Evolutionary conservation across 2,329 filamentous ascomycete genomes (phyloP), one percentile per base, ranked within the genome.

Genomic region (Neospermospora avenae): DNA sequence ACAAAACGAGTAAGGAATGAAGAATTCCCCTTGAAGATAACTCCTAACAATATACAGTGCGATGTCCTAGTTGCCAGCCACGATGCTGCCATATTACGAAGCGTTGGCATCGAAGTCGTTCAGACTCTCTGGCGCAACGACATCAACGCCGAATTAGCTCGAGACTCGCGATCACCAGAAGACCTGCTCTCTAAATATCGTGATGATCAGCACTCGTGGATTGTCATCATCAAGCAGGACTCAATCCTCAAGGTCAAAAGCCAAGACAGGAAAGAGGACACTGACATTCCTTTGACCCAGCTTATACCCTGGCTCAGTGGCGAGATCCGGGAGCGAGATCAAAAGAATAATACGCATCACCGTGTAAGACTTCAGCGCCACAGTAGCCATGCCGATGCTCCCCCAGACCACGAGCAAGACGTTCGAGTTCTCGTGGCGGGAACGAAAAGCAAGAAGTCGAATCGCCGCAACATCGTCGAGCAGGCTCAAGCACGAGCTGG

Each of bases 21-120:
- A 16, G n/a, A 35, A 3, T 18, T 22, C 8, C 37, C 25, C 11
- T 4, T 31, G 35, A 41, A 3, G 14, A 13, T 20, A 20, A 35
- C 14, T 54, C n/a, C 37, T 57, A 42, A 60, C 28, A n/a, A 28
- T 52, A 10, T 11, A 13, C 48, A 91, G 80, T 96, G 93, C 70
- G 93, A 98, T 73, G 90, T 95, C 14, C 84, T 98, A 3, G 87
- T 99, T 39, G 90, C 92, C 11, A 93, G 91, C 68, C 96, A 96
- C 68, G 92, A 96, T 70, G 78, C 88, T 0, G 82, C 85, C 3
- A 83, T 91, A 3, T 82, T 97, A 13, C 86, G 90, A 41, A 89
- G 88, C 0, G 82, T 83, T 0, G 93, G 92, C 1, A 79, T 96
- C 24, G 88, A 90, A 65, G 80, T 97, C 44, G 78, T 97, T 8